Percentiles rank a stretch among this genome's conserved stretches.
These are phyloP conservation scores for Glutinoglossum americanum DNA, from an alignment of 495 filamentous ascomycete species.

Conservation along the genomic window DNA sequence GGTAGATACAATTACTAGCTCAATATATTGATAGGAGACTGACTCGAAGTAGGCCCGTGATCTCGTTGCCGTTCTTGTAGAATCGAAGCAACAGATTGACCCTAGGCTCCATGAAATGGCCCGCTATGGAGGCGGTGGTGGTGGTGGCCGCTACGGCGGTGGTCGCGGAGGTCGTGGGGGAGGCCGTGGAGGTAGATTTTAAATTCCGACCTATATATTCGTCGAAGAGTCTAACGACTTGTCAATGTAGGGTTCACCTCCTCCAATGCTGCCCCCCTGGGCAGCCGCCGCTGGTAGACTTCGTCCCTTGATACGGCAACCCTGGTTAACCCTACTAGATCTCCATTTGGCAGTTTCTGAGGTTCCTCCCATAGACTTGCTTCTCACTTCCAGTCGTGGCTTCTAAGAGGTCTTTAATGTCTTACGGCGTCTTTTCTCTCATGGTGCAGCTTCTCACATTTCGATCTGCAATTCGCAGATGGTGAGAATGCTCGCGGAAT, in stretches of 20 bases:
- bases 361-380: neutral
- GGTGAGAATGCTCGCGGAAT: neutral
- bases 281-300: constrained; percentile 39
- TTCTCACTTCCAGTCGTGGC: neutral
- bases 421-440: neutral
- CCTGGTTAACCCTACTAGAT: neutral
- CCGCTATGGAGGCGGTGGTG: constrained; percentile 75
- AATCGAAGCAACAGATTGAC: constrained; percentile 97
- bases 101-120: constrained; percentile 90
- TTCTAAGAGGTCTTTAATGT: neutral
- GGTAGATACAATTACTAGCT: constrained; percentile 4
- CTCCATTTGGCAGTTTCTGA: neutral
- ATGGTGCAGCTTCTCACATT: neutral
- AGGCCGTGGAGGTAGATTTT: constrained; percentile 27
- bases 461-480: neutral
- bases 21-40: neutral
- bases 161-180: constrained; percentile 43
- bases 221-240: constrained; percentile 16
- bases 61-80: constrained; percentile 72
- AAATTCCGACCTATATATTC: constrained; percentile 5
- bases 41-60: constrained; percentile 55
- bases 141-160: constrained; percentile 37
- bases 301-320: neutral
- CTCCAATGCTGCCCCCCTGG: constrained; percentile 42
- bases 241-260: constrained; percentile 30